Evolutionary conservation across 805 yeast genomes (phyloP), one percentile per base, ranked within the genome.

Genomic region (Vanderwaltozyma yarrowii): DNA sequence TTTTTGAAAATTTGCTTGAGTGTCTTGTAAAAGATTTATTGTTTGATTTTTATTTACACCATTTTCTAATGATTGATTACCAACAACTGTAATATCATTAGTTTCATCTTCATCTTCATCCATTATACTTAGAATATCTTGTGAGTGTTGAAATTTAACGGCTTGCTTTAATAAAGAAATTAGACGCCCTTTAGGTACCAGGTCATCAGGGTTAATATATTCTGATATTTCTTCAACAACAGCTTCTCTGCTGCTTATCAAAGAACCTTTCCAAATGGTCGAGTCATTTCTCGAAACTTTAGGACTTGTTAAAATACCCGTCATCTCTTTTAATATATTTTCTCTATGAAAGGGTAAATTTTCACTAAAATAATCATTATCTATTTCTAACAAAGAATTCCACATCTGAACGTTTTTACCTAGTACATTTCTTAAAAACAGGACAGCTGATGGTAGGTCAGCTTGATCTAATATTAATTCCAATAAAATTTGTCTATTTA

Each of bases 151-250:
- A 42, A 65, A 66, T 25, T 58, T 50, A 13, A 69, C 52, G 0
- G 84, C 72, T 45, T 78, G 80, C 12, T 64, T 57, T 11, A 78
- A 47, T 19, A 79, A 52, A 5, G 71, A 62, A 15, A 71, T 62
- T 9, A 79, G 53, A 23, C 84, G 58, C 21, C 64, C 66, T 35
- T 70, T 65, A 0, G 84, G 78, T 3, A 74, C 68, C 60, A 73
- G 58, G 36, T 69, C 69, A 36, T 69, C 65, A 1, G 81, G 71
- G 12, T 76, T 69, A 15, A 78, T 63, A 45, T 62, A 62, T 26
- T 57, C 51, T 27, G 73, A 62, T 1, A 78, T 63, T 29, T 65
- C 63, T 8, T 60, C 54, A 7, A 73, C 51, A 25, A 77, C 45
- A 6, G 46, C 30, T 11, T 51, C 50, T 39, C 82, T 59, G 8